Percentiles rank a stretch among this genome's conserved stretches.
phyloP scores from a whole-genome alignment of 2,329 filamentous ascomycete species.

The Laburnicola sp. region DNA sequence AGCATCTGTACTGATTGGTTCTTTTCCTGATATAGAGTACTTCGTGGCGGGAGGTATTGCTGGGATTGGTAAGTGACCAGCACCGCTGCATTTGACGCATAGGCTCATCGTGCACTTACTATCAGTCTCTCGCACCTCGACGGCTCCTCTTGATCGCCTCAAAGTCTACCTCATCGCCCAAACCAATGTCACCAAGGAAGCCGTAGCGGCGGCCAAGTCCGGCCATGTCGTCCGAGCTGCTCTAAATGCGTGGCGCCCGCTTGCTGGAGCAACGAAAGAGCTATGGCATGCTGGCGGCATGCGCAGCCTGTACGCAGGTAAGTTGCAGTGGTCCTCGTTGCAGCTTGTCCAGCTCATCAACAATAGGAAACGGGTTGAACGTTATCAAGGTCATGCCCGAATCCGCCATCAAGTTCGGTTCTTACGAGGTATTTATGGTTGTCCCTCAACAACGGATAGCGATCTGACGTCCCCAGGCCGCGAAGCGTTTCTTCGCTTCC shows the following conservation, averaged over 20 bases:
- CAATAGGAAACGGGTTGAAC: constrained; percentile 86
- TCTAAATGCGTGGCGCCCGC: constrained; percentile 67
- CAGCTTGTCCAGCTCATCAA: constrained; percentile 20
- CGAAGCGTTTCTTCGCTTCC: constrained; percentile 82
- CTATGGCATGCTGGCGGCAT: constrained; percentile 85
- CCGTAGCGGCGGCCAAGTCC: constrained; percentile 68
- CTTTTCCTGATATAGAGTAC: constrained; percentile 88
- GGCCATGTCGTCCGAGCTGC: constrained; percentile 68
- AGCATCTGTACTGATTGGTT: constrained; percentile 57
- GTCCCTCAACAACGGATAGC: background rate
- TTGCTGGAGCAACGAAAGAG: constrained; percentile 73
- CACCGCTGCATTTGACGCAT: background rate
- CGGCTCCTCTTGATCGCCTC: constrained; percentile 91
- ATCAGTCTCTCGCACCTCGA: constrained; percentile 83
- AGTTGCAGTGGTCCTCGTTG: constrained; percentile 31
- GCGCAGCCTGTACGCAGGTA: constrained; percentile 89
- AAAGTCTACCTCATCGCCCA: constrained; percentile 98
- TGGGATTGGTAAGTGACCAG: constrained; percentile 61
- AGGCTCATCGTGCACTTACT: constrained; percentile 5
- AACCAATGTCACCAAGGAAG: constrained; percentile 65
- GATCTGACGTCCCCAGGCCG: constrained; percentile 57
- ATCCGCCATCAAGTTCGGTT: constrained; percentile 96
- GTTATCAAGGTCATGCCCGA: constrained; percentile 98
- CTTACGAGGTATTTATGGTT: constrained; percentile 74
- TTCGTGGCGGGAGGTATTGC: constrained; percentile 94